Base-by-base conservation (phyloP, 352 stramenopile species). In the Phytophthora melonis region DNA sequence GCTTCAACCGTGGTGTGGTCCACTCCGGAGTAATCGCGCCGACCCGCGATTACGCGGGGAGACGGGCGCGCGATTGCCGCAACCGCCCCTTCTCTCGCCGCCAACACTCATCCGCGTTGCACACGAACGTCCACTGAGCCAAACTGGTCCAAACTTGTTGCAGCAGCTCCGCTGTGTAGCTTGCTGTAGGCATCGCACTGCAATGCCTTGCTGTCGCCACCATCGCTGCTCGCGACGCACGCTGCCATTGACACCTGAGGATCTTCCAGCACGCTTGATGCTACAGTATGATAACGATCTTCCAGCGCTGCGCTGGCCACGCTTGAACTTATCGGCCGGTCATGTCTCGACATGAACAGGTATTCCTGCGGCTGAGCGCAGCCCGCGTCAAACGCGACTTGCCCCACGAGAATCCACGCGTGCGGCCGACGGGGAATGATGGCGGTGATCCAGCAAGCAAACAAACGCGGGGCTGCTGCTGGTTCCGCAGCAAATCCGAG, bases 31-130 rank as follows among this genome's bases (percentile, higher is more conserved):
- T 72, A 72, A 72, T 72, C 49, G 13, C 6, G 18, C 63, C 36
- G 9, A n/a, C 21, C 18, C 47, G 32, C 9, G 62, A 47, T 71
- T 71, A 71, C 63, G 63, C 63, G 5, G 39, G 5, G 39, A 19
- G 41, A 19, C 11, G 41, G 41, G 39, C 13, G 14, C 13, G 41
- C 18, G 14, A 50, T 50, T 19, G 30, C 36, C 66, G 66, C 66
- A 73, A 73, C 66, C 49, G 36, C 18, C 54, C 66, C 68, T 73
- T 73, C 66, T 73, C 66, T 73, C 6, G 66, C 45, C 34, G 11
- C 23, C 61, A 8, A 36, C 30, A 67, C 63, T 53, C 63, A 58
- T 58, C 23, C 54, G 34, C 54, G 34, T 71, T 65, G 64, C 64
- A 60, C 55, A 66, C 64, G 27, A 32, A 32, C 27, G 27, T 3